Evolutionary conservation across 2,329 filamentous ascomycete species (phyloP), one percentile per base, ranked within the genome.

Genomic region (Penicillium brevicompactum): DNA sequence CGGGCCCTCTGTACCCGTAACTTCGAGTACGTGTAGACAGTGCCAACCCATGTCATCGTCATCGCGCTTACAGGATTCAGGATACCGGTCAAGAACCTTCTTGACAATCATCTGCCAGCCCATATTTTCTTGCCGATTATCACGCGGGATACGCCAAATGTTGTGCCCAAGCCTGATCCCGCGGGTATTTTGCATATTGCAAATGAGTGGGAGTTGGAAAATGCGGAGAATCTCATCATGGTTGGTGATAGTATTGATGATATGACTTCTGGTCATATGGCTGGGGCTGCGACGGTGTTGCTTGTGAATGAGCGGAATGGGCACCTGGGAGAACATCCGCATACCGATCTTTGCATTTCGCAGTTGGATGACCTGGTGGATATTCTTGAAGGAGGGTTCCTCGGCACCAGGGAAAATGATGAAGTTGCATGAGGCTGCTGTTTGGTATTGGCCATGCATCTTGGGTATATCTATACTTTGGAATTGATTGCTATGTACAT

Each of bases 1-100:
- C 94, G 95, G 74, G 93, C 85, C 14, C 92, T 97, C 60, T 97
- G 92, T 76, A 97, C 94, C 2, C 84, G 94, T 68, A 97, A 99
- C 78, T 97, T 97, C 68, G 90, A 93, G 78, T 82, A 72, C 44
- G 76, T 70, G 18, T 34, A 13, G 13, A 13, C 14, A n/a, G 6
- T 14, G 34, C 13, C 5, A 4, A 14, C 7, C 24, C 11, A 18
- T 1, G 5, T 14, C 16, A 14, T 7, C n/a, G 2, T 37, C 16
- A 34, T 50, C 8, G 41, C 13, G n/a, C 43, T 52, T 37, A 57
- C 4, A 16, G 7, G 30, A 32, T 32, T 6, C 46, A 77, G 74
- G 61, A 64, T 72, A 14, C 77, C 77, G 1, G 77, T 79, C 22
- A 68, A 66, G 24, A 73, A 78, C 65, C 68, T 79, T 44, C 64